phyloP scores from a whole-genome alignment of 2,329 filamentous ascomycete species.

The Cyclaneusma minus region DNA sequence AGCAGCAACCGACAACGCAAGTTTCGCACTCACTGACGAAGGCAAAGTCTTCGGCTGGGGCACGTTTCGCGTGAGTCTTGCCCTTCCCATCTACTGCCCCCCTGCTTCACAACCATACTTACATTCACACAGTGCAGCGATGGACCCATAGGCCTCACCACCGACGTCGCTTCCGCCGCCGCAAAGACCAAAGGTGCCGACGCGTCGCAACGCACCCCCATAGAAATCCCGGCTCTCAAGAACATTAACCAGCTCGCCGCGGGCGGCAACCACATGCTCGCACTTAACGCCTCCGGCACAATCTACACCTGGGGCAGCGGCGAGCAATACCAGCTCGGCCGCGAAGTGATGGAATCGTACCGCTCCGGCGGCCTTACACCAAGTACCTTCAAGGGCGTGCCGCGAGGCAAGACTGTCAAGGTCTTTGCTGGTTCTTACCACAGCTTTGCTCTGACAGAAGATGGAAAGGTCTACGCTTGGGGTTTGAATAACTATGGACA shows the following conservation, averaged over 20 bases:
- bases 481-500: constrained; percentile 80
- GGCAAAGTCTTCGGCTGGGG: constrained; percentile 74
- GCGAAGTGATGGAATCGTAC: constrained; percentile 16
- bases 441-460: constrained; percentile 57
- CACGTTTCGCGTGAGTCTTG: constrained; percentile 49
- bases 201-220: constrained; percentile 21
- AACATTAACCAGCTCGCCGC: constrained; percentile 35
- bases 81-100: background rate
- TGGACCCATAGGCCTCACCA: constrained; percentile 43
- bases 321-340: constrained; percentile 55
- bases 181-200: constrained; percentile 12
- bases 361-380: constrained; percentile 13
- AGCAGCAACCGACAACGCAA: constrained; percentile 58
- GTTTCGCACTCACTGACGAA: constrained; percentile 60
- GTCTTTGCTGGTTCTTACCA: constrained; percentile 59
- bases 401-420: constrained; percentile 13
- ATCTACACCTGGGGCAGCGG: constrained; percentile 51
- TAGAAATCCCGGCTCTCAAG: constrained; percentile 39
- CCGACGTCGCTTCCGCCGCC: no score
- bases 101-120: constrained; percentile 6
- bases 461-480: constrained; percentile 63
- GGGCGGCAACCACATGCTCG: constrained; percentile 43
- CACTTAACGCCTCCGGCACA: constrained; percentile 39
- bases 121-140: constrained; percentile 35
- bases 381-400: constrained; percentile 16